These are phyloP conservation scores for Sistotremastrum niveocremeum DNA, from an alignment of 768 basidiomycete species.

Conservation along the genomic window DNA sequence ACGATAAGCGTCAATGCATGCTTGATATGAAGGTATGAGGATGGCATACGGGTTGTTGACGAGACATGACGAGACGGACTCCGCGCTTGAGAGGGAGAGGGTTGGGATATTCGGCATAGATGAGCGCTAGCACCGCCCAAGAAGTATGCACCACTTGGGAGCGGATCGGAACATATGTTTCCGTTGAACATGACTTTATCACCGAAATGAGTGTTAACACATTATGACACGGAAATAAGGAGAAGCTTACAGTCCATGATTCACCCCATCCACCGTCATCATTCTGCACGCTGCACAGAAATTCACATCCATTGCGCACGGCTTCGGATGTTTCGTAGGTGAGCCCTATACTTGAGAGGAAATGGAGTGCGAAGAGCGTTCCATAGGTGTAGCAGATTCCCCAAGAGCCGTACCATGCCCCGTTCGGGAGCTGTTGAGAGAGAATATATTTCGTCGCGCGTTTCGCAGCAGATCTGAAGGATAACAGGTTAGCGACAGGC, in stretches of 20 bases:
- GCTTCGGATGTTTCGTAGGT: slow-evolving; percentile 61
- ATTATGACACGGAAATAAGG: neutral
- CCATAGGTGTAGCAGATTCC: slow-evolving; percentile 98
- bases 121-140: slow-evolving; percentile 85
- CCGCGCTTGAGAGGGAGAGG: slow-evolving; percentile 68
- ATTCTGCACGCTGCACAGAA: slow-evolving; percentile 71
- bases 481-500: slow-evolving; percentile 1
- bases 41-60: slow-evolving; percentile 60
- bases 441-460: slow-evolving; percentile 75
- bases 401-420: slow-evolving; percentile 95
- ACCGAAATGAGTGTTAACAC: slow-evolving; percentile 68
- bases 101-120: slow-evolving; percentile 80
- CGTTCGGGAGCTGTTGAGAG: slow-evolving; percentile 61
- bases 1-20: slow-evolving; percentile 3
- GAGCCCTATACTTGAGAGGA: slow-evolving; percentile 79
- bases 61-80: slow-evolving; percentile 72
- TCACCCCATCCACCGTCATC: slow-evolving; percentile 97
- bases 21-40: neutral
- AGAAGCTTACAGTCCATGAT: slow-evolving; percentile 68
- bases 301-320: slow-evolving; percentile 67
- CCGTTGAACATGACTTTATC: slow-evolving; percentile 68
- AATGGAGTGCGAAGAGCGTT: slow-evolving; percentile 90
- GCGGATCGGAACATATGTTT: slow-evolving; percentile 26
- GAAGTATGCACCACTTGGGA: slow-evolving; percentile 84
- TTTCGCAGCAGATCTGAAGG: slow-evolving; percentile 43